These are phyloP conservation scores for Candida michaelii DNA, from an alignment of 805 yeast genomes.

Conservation along the genomic window DNA sequence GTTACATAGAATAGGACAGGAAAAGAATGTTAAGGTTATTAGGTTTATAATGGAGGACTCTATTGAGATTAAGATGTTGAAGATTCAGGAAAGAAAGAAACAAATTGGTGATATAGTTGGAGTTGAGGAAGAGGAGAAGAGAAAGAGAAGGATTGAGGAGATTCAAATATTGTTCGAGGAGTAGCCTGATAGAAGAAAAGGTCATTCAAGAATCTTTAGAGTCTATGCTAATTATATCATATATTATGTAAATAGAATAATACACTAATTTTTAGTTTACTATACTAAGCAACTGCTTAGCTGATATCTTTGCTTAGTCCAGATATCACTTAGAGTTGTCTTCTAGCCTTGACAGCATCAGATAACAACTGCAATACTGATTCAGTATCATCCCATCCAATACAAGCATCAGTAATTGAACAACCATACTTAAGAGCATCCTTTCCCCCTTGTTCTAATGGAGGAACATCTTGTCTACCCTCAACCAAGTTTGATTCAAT, in stretches of 20 bases:
- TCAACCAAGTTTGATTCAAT: slow-evolving; percentile 89
- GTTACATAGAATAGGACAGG: slow-evolving; percentile 88
- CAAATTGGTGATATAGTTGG: slow-evolving; percentile 80
- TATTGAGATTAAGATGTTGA: slow-evolving; percentile 85
- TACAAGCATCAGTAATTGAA: slow-evolving; percentile 96
- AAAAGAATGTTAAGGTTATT: slow-evolving; percentile 64
- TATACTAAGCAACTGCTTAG: too few species aligned
- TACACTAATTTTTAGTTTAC: too few species aligned
- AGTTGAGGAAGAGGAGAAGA: slow-evolving; percentile 70
- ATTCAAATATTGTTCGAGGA: slow-evolving; percentile 65
- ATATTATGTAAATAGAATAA: not conserved
- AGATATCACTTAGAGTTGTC: too few species aligned
- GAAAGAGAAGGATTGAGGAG: slow-evolving; percentile 69
- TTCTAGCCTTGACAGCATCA: slow-evolving; percentile 79
- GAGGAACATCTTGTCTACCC: slow-evolving; percentile 85
- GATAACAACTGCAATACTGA: slow-evolving; percentile 77
- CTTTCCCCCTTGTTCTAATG: slow-evolving; percentile 44
- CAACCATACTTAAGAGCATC: slow-evolving; percentile 84
- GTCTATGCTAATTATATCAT: too few species aligned
- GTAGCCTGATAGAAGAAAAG: too few species aligned
- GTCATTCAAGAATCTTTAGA: too few species aligned
- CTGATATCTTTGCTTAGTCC: too few species aligned
- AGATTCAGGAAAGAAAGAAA: slow-evolving; percentile 81
- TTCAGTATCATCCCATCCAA: slow-evolving; percentile 86
- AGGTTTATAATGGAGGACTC: slow-evolving; percentile 81